Conservation (phyloP, 257 asterid genomes). For the Asclepias syriaca region DNA sequence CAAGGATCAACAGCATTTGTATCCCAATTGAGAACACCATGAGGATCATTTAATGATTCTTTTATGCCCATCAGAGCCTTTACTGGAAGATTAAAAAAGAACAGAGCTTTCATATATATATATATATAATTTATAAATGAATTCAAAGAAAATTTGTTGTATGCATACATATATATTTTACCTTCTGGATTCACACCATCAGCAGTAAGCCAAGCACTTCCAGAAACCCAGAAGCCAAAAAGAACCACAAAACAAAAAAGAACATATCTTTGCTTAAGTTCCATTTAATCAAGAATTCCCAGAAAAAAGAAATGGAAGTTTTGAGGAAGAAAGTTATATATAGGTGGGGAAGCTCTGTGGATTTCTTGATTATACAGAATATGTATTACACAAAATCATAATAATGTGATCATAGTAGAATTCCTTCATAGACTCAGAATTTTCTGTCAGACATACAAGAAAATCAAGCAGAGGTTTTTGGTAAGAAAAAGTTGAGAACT, state of each 20-base stretch:
- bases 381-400: neutral
- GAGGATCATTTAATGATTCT: conserved; percentile 59
- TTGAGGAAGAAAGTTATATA: conserved; percentile 3
- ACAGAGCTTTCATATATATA: neutral
- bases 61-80: conserved; percentile 84
- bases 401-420: conserved; percentile 20
- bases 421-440: conserved; percentile 23
- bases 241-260: conserved; percentile 32
- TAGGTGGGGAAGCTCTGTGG: neutral
- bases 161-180: neutral
- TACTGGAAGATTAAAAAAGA: neutral
- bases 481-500: conserved; percentile 37
- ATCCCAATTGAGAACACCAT: conserved; percentile 74
- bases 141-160: neutral
- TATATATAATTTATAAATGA: neutral
- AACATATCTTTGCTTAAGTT: conserved; percentile 23
- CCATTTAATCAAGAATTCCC: conserved; percentile 21
- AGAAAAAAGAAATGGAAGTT: neutral
- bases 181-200: conserved; percentile 95
- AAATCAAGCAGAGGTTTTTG: conserved; percentile 28
- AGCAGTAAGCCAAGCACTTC: conserved; percentile 64
- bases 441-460: conserved; percentile 25
- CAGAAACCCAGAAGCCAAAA: conserved; percentile 38
- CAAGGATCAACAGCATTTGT: conserved; percentile 87
- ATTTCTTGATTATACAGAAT: neutral